Evolutionary conservation across 306 rosid genomes (phyloP).

Genomic region (Pueraria montana): DNA sequence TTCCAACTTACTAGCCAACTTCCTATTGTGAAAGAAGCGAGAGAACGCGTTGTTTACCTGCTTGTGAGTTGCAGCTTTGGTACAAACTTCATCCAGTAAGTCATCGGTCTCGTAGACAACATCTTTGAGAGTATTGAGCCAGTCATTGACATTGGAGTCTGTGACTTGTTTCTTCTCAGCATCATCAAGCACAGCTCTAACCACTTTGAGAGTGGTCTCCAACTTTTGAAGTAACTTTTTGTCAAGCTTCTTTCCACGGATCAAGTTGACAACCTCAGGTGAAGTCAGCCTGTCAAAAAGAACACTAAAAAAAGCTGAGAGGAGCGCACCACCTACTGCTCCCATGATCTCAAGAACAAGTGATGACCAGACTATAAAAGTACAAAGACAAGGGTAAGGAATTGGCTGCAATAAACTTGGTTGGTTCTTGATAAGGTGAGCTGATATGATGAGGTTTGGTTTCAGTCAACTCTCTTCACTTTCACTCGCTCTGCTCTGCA

Average conservation of each 20-base stretch:
- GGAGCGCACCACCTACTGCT: not conserved
- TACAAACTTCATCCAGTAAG: not conserved
- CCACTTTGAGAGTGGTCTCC: not conserved
- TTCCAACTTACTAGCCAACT: not conserved
- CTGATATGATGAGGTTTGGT: not conserved
- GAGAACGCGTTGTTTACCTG: not conserved
- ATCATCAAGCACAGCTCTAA: not conserved
- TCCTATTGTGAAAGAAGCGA: not conserved
- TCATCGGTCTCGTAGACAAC: not conserved
- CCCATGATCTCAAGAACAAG: not conserved
- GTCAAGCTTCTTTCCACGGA: conserved; percentile 1
- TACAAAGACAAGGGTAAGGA: not conserved
- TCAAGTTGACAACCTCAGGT: not conserved
- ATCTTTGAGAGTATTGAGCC: not conserved
- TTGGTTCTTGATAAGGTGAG: no score
- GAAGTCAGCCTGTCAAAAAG: not conserved
- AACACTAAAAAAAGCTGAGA: not conserved
- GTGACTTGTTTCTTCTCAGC: conserved; percentile 1
- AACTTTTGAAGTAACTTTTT: not conserved
- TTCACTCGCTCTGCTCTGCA: no score
- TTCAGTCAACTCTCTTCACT: not conserved
- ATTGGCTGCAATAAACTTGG: no score
- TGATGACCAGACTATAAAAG: not conserved
- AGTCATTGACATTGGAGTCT: not conserved
- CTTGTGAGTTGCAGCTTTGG: not conserved